Conservation (phyloP, 108 stramenopile species). For the Fragilaria radians region DNA sequence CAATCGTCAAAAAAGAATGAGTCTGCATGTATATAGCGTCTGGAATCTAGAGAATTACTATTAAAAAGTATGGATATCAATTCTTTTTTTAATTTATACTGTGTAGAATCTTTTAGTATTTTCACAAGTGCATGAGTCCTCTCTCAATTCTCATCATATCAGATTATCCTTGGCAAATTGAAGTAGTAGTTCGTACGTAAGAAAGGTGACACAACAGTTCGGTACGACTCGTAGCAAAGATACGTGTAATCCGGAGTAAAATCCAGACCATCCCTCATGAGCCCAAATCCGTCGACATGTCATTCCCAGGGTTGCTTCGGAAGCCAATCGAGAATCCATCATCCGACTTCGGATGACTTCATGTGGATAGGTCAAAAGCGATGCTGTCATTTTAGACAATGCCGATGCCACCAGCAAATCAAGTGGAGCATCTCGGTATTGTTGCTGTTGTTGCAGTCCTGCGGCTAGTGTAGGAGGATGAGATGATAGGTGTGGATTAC, state of each 20-base stretch:
- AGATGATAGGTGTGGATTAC: too few species aligned
- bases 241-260: conserved; percentile 77
- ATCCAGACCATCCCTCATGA: conserved; percentile 63
- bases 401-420: conserved; percentile 74
- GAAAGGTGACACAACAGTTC: conserved; percentile 84
- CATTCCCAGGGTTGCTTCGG: conserved; percentile 24
- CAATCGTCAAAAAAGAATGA: too few species aligned
- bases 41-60: too few species aligned
- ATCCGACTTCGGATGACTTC: conserved; percentile 86
- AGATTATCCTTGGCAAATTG: conserved; percentile 53
- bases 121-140: not conserved
- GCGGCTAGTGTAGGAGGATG: too few species aligned
- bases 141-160: not conserved
- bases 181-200: conserved; percentile 77
- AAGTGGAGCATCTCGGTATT: conserved; percentile 44
- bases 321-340: conserved; percentile 66
- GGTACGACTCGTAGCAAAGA: conserved; percentile 79
- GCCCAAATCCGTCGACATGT: conserved; percentile 45
- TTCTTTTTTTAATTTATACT: too few species aligned
- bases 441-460: too few species aligned
- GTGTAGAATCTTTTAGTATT: too few species aligned
- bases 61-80: too few species aligned
- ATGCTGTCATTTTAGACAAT: conserved; percentile 77
- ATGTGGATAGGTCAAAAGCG: conserved; percentile 82
- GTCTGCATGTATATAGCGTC: too few species aligned